phyloP scores from a whole-genome alignment of 2,329 filamentous ascomycete genomes.

The Ascosphaera apis region DNA sequence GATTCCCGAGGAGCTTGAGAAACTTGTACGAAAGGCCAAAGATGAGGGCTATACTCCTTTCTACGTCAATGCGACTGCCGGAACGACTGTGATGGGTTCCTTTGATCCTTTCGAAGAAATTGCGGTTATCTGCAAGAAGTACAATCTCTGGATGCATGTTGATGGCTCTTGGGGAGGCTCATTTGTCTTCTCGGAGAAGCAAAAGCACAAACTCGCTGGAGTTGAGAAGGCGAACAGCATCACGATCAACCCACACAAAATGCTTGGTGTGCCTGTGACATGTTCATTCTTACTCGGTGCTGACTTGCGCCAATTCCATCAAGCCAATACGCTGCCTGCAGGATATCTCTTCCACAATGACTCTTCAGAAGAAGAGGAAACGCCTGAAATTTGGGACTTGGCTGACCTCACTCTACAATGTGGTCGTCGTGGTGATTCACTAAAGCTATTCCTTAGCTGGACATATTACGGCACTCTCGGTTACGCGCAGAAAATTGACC shows the following conservation, averaged over 20 bases:
- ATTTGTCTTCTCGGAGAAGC: slow-evolving; percentile 49
- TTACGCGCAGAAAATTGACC: slow-evolving; percentile 45
- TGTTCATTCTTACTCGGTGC: slow-evolving; percentile 70
- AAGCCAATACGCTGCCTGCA: slow-evolving; percentile 65
- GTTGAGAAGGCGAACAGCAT: slow-evolving; percentile 55
- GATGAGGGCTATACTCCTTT: slow-evolving; percentile 55
- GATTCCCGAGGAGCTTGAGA: slow-evolving; percentile 40
- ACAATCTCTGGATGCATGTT: slow-evolving; percentile 75
- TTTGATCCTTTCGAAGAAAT: slow-evolving; percentile 62
- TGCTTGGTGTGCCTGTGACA: slow-evolving; percentile 77
- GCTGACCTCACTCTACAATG: slow-evolving; percentile 88
- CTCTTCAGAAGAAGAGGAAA: slow-evolving; percentile 12
- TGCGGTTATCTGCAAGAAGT: slow-evolving; percentile 42
- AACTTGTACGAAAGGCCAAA: slow-evolving; percentile 37
- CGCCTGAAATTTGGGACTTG: slow-evolving; percentile 55
- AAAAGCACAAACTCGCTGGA: slow-evolving; percentile 43
- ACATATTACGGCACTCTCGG: slow-evolving; percentile 64
- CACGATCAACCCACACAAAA: slow-evolving; percentile 89
- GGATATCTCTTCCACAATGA: slow-evolving; percentile 59
- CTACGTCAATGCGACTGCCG: slow-evolving; percentile 87
- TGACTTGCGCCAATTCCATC: slow-evolving; percentile 56
- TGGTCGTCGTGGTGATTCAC: slow-evolving; percentile 58
- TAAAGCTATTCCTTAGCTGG: slow-evolving; percentile 79
- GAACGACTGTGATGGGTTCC: slow-evolving; percentile 76
- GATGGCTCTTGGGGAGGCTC: slow-evolving; percentile 82